phyloP scores from a whole-genome alignment of 352 stramenopile species.

The Phytophthora fragariae region DNA sequence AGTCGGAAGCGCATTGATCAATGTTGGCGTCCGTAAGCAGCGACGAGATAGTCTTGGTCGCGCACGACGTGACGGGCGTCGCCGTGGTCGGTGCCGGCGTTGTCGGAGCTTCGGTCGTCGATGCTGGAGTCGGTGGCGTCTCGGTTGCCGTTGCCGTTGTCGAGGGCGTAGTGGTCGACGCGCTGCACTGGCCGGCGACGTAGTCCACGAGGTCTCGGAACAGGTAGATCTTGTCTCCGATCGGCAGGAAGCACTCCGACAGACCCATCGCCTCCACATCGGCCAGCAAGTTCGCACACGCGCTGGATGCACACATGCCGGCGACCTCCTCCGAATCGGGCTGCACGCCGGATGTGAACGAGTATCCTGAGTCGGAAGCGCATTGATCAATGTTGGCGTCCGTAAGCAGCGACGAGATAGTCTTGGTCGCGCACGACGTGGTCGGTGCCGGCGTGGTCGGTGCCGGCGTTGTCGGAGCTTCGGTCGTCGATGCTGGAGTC shows the following conservation, averaged over 20 bases:
- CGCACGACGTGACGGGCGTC: no score
- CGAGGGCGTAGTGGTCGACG: background rate
- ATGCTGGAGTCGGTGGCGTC: background rate
- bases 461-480: background rate
- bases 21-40: no score
- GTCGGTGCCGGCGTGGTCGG: conserved; percentile 13
- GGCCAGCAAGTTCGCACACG: conserved; percentile 26
- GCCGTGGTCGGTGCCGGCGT: no score
- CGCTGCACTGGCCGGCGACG: conserved; percentile 26
- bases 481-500: no score
- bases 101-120: no score
- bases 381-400: conserved; percentile 34
- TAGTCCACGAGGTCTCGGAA: conserved; percentile 35
- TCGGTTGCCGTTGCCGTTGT: background rate
- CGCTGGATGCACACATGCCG: conserved; percentile 30
- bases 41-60: no score
- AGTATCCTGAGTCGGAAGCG: conserved; percentile 28
- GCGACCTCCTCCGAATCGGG: conserved; percentile 22
- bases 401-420: conserved; percentile 24
- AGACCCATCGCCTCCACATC: conserved; percentile 32
- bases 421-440: conserved; percentile 17
- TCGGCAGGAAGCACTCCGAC: conserved; percentile 32
- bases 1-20: no score
- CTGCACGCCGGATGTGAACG: conserved; percentile 31
- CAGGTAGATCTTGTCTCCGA: conserved; percentile 37